Evolutionary conservation across 1,284 basidiomycete genomes (phyloP).

Genomic region (Mycosarcoma maydis): DNA sequence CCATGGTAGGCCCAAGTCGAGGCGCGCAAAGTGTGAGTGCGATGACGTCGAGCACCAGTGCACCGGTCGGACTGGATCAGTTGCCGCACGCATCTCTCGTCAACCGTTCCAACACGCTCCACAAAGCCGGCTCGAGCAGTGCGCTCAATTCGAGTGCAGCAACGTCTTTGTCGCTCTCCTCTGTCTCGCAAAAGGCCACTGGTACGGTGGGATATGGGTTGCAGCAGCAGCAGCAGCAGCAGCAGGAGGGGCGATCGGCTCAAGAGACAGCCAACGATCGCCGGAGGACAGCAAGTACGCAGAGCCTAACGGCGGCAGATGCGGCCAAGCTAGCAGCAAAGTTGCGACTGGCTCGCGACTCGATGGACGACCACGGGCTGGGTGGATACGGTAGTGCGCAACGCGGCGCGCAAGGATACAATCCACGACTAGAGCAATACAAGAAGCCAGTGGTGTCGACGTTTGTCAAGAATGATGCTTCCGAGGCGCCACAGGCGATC

Average conservation of each 20-base stretch:
- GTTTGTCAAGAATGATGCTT: constrained; percentile 47
- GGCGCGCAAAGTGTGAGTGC: constrained; percentile 23
- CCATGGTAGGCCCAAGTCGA: constrained; percentile 26
- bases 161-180: constrained; percentile 22
- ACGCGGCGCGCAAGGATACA: constrained; percentile 35
- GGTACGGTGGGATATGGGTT: constrained; percentile 8
- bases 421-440: constrained; percentile 44
- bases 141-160: constrained; percentile 11
- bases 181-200: constrained; percentile 10
- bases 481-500: constrained; percentile 38
- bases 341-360: constrained; percentile 51
- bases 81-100: constrained; percentile 17
- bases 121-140: constrained; percentile 24
- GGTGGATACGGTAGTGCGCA: constrained; percentile 12
- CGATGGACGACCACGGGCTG: constrained; percentile 44
- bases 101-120: constrained; percentile 8
- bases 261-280: constrained; percentile 20
- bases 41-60: constrained; percentile 40
- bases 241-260: constrained; percentile 14
- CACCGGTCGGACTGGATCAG: constrained; percentile 36
- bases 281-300: constrained; percentile 40
- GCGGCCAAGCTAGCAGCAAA: constrained; percentile 59
- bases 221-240: constrained; percentile 18
- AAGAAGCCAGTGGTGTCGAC: constrained; percentile 56
- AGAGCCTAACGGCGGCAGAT: constrained; percentile 56